Evolutionary conservation across 2,329 filamentous ascomycete species (phyloP).

Genomic region (Gaeumannomyces sp.): DNA sequence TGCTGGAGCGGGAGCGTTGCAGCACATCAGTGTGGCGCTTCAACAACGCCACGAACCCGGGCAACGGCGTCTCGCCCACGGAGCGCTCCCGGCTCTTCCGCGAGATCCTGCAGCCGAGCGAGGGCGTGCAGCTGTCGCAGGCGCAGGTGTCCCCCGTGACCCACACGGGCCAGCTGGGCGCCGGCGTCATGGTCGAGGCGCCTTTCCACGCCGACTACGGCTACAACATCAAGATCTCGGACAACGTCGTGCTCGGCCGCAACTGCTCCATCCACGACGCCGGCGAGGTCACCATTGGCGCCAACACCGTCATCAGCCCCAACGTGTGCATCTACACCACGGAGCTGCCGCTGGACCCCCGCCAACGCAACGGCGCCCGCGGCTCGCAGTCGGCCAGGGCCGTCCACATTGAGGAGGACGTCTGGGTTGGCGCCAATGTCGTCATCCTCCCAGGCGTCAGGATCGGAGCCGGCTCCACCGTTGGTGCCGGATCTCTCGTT

Average conservation of each 20-base stretch:
- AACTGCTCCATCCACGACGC: constrained; percentile 84
- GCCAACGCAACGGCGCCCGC: constrained; percentile 65
- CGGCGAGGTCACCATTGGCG: constrained; percentile 75
- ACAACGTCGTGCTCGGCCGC: constrained; percentile 75
- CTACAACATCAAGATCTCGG: constrained; percentile 85
- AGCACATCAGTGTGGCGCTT: constrained; percentile 75
- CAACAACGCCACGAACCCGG: constrained; percentile 75
- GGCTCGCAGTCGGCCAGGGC: constrained; percentile 64
- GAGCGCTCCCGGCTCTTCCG: constrained; percentile 66
- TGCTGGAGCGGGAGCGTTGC: constrained; percentile 80
- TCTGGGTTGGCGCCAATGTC: constrained; percentile 73
- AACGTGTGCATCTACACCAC: constrained; percentile 82
- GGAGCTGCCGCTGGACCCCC: constrained; percentile 65
- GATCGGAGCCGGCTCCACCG: constrained; percentile 71
- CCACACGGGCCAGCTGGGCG: constrained; percentile 60
- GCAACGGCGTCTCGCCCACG: constrained; percentile 60
- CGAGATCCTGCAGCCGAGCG: constrained; percentile 62
- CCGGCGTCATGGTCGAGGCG: constrained; percentile 71
- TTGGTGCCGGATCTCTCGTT: constrained; percentile 81
- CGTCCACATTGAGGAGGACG: constrained; percentile 78
- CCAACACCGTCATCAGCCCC: constrained; percentile 69
- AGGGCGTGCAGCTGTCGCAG: constrained; percentile 50
- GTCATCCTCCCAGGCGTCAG: constrained; percentile 73
- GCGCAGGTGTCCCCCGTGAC: constrained; percentile 44
- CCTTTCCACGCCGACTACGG: constrained; percentile 94